Evolutionary conservation across 2,329 filamentous ascomycete species (phyloP), one percentile per base, ranked within the genome.

Genomic region (Alternaria incomplexa): DNA sequence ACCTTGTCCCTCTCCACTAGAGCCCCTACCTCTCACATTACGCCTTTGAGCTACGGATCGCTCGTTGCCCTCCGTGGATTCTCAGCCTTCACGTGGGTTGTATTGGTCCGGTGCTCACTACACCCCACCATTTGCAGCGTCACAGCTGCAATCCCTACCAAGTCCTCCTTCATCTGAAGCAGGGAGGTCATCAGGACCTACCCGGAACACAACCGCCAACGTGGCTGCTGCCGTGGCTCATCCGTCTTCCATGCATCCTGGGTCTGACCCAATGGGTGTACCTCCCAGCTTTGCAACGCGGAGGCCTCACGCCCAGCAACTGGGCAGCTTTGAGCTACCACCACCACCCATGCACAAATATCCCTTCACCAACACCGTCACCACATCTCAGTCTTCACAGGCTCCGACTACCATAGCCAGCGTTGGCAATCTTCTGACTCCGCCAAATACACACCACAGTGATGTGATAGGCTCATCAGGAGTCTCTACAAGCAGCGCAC

Each of bases 261-360:
- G 85, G 76, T 81, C 87, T 76, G 87, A 89, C 79, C 82, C 83
- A 78, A 85, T 90, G 82, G 85, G 85, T 79, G 83, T 85, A 73
- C 85, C 87, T 72, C 84, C 86, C 76, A 91, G 90, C 82, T 89
- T 93, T 77, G 88, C 89, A 70, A 86, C 89, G 79, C 87, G 91
- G 74, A 88, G 91, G 79, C 87, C 89, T 75, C 90, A 90, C 74
- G 88, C 90, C 65, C 88, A 87, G 61, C 86, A 87, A 71, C 85
- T 93, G 65, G 90, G 90, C 61, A 86, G 82, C 69, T 92, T 92
- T 76, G 88, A 91, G 74, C 86, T 93, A 54, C 67, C 77, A 55
- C 88, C 90, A 57, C 88, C 89, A 69, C 85, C 87, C 54, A 82
- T 86, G 73, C 76, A 86, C 71, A 88, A 87, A 77, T 87, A 85